A percentile compares a stretch with the other conserved stretches of the same genome.
phyloP scores from a whole-genome alignment of 306 rosid genomes.

The Cucumis melo region DNA sequence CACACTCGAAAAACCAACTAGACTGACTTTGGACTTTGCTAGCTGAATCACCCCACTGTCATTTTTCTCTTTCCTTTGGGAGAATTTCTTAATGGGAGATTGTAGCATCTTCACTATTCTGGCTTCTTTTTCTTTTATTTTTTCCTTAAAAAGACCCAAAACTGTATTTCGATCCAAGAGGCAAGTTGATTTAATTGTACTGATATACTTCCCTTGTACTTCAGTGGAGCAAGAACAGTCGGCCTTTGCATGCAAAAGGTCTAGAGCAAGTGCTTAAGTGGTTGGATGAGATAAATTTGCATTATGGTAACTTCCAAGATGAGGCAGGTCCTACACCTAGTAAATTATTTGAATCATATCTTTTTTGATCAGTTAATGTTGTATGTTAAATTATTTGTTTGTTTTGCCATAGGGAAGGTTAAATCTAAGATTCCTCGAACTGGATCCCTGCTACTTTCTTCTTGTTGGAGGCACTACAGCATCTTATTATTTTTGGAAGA shows the following conservation, averaged over 20 bases:
- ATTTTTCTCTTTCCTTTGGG: too few species aligned
- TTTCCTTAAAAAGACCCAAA: not conserved
- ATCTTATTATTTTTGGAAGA: constrained; percentile 66
- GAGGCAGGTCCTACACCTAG: constrained; percentile 68
- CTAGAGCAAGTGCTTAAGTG: constrained; percentile 80
- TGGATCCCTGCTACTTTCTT: constrained; percentile 60
- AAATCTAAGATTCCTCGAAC: constrained; percentile 46
- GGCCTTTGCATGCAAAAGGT: constrained; percentile 67
- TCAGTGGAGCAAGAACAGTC: constrained; percentile 88
- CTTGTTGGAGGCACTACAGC: constrained; percentile 97
- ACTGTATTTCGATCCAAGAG: not conserved
- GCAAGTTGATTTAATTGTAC: not conserved
- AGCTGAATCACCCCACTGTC: too few species aligned
- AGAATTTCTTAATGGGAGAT: too few species aligned
- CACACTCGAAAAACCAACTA: too few species aligned
- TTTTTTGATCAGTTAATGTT: constrained; percentile 8
- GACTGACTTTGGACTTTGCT: too few species aligned
- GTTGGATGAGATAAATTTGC: constrained; percentile 55
- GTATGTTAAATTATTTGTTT: constrained; percentile 17
- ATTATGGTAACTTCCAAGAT: constrained; percentile 29
- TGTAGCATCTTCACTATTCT: too few species aligned
- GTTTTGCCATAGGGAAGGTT: constrained; percentile 34
- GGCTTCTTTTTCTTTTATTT: too few species aligned
- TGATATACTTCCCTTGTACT: constrained; percentile 14
- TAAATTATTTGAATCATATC: constrained; percentile 10